Evolutionary conservation across 176 grass and related monocot species (phyloP).

Genomic region (Pharus latifolius): DNA sequence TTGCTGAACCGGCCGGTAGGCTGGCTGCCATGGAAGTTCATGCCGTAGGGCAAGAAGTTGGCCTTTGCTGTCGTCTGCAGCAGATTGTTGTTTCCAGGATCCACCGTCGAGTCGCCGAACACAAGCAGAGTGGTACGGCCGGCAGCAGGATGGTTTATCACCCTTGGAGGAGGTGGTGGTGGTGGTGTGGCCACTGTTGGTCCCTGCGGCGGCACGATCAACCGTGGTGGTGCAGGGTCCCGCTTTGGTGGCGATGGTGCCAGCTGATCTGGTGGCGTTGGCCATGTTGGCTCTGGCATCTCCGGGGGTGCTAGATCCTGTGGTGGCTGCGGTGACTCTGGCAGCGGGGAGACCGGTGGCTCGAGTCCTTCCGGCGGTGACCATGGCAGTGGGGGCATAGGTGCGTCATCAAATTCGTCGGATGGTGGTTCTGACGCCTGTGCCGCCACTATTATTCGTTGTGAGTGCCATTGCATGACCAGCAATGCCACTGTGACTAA

Average conservation of each 20-base stretch:
- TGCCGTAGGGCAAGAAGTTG: conserved; percentile 43
- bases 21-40: conserved; percentile 7
- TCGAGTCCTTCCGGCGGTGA: neutral
- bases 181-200: neutral
- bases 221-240: neutral
- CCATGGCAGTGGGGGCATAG: neutral
- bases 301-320: neutral
- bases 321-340: neutral
- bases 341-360: neutral
- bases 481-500: conserved; percentile 5
- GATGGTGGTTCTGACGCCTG: neutral
- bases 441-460: neutral
- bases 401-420: neutral
- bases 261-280: neutral
- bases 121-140: conserved; percentile 34
- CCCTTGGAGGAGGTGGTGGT: neutral
- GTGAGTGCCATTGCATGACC: neutral
- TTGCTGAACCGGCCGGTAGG: conserved; percentile 55
- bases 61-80: conserved; percentile 37
- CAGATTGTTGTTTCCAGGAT: conserved; percentile 52
- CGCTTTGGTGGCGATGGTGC: neutral
- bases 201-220: conserved; percentile 7
- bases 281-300: neutral
- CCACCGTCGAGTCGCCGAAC: conserved; percentile 55
- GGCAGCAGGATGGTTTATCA: neutral